Conservation (phyloP, 345 rosid species). For the Melaleuca quinquenervia region DNA sequence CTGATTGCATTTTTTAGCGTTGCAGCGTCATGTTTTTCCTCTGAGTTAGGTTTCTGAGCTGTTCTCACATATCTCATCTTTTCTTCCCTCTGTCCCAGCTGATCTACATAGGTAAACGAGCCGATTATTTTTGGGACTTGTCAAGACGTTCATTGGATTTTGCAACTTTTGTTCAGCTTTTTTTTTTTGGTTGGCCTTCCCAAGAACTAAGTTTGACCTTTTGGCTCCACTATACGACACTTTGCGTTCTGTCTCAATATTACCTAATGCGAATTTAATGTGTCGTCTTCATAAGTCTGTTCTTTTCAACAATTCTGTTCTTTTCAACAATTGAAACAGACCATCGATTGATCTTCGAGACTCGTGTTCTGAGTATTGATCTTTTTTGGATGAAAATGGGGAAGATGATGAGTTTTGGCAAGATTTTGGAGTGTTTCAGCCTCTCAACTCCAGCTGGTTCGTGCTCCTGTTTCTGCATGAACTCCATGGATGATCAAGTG, state of each 20-base stretch:
- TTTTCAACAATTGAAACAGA: neutral
- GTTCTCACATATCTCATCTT: neutral
- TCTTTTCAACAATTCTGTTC: neutral
- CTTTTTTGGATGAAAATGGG: neutral
- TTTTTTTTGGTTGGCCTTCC: neutral
- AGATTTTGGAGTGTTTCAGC: conserved; percentile 17
- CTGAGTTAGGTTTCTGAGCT: neutral
- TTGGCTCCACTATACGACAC: neutral
- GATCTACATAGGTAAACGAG: neutral
- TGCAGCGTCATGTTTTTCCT: neutral
- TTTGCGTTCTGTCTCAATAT: neutral
- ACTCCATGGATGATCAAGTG: neutral
- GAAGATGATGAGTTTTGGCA: conserved; percentile 23
- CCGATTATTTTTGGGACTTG: neutral
- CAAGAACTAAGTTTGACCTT: neutral
- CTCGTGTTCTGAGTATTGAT: neutral
- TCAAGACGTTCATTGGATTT: neutral
- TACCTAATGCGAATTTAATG: neutral
- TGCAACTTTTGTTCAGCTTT: neutral
- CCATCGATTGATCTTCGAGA: neutral
- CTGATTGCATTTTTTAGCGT: neutral
- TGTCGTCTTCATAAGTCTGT: neutral
- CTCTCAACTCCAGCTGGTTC: conserved; percentile 4
- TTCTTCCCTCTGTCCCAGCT: neutral
- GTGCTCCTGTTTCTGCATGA: conserved; percentile 15